Evolutionary conservation across 2,329 filamentous ascomycete species (phyloP).

Genomic region (Alternaria angustiovoidea): DNA sequence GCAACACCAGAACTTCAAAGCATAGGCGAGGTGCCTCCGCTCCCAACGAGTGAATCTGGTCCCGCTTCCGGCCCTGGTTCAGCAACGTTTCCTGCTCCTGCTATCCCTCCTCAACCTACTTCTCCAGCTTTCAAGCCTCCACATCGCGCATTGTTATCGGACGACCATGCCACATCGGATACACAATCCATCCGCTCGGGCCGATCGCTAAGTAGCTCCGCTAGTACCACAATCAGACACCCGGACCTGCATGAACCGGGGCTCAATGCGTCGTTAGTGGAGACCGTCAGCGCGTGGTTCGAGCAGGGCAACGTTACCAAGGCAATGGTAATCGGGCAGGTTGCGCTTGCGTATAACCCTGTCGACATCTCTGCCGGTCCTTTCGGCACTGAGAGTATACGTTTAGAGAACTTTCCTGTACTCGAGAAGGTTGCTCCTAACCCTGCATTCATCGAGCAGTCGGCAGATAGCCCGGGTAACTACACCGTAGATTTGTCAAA

Average conservation of each 20-base stretch:
- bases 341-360: conserved; percentile 83
- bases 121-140: conserved; percentile 48
- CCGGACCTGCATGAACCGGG: conserved; percentile 82
- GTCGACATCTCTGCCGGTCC: conserved; percentile 55
- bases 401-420: conserved; percentile 85
- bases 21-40: conserved; percentile 45
- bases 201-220: conserved; percentile 75
- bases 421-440: conserved; percentile 95
- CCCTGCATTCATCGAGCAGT: conserved; percentile 83
- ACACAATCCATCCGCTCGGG: conserved; percentile 91
- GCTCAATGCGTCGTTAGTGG: conserved; percentile 87
- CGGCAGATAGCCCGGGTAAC: conserved; percentile 74
- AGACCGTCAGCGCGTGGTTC: conserved; percentile 87
- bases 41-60: conserved; percentile 35
- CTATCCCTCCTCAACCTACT: conserved; percentile 41
- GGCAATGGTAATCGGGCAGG: conserved; percentile 82
- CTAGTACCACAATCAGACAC: conserved; percentile 72
- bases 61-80: conserved; percentile 19
- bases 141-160: conserved; percentile 46
- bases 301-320: conserved; percentile 75
- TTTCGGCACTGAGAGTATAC: conserved; percentile 69
- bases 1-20: conserved; percentile 49
- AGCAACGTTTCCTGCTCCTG: conserved; percentile 30
- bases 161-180: conserved; percentile 75
- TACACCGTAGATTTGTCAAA: conserved; percentile 79